Evolutionary conservation across 2,329 filamentous ascomycete genomes (phyloP).

Genomic region (Endoconidiophora polonica): DNA sequence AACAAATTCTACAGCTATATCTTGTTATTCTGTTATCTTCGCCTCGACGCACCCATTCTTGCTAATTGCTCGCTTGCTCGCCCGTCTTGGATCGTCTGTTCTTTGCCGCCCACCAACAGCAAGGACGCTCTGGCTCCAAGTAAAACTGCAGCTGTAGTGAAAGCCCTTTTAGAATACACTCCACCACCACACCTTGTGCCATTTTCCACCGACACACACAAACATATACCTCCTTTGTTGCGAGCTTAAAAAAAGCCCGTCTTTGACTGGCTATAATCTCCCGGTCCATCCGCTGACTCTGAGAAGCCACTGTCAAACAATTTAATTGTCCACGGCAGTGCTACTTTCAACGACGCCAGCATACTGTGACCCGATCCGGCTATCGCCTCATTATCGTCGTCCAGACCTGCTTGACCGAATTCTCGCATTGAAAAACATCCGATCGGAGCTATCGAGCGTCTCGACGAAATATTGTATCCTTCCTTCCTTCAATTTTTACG

Average conservation of each 20-base stretch:
- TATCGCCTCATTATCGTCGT: constrained; percentile 1
- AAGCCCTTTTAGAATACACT: too few species aligned
- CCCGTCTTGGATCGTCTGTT: not conserved
- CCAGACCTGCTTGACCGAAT: constrained; percentile 9
- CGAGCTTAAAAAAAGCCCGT: not conserved
- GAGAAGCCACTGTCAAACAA: not conserved
- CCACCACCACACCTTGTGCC: too few species aligned
- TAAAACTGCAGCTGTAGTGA: too few species aligned
- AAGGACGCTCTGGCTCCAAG: too few species aligned
- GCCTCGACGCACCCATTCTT: not conserved
- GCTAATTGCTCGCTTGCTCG: not conserved
- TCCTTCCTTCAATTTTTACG: not conserved
- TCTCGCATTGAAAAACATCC: constrained; percentile 12
- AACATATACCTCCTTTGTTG: not conserved
- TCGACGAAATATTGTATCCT: constrained; percentile 1
- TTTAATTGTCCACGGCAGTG: constrained; percentile 5
- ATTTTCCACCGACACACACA: not conserved
- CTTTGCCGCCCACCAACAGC: not conserved
- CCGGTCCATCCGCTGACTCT: not conserved
- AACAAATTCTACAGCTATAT: not conserved
- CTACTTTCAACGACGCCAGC: not conserved
- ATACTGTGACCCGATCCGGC: too few species aligned
- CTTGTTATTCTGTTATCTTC: not conserved
- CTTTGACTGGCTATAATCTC: not conserved
- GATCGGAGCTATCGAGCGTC: constrained; percentile 9